Percentiles rank a stretch among this genome's conserved stretches.
Conservation (phyloP, 2,329 filamentous ascomycete genomes). For the Cercospora canescens region DNA sequence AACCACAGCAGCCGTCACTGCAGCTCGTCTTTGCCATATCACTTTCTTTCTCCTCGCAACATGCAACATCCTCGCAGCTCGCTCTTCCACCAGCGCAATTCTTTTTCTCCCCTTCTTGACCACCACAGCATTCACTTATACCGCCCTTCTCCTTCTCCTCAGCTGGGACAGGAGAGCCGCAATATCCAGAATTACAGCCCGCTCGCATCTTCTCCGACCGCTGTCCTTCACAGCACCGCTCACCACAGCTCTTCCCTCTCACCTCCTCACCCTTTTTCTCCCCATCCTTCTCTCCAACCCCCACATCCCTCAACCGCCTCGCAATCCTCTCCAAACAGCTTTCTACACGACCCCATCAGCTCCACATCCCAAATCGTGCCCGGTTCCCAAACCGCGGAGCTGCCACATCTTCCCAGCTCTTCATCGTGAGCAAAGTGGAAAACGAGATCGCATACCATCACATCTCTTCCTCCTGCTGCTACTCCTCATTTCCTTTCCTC, state of each 20-base stretch:
- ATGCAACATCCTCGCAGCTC: not conserved
- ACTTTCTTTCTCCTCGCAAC: not conserved
- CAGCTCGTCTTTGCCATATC: not conserved
- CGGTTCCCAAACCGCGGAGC: too few species aligned
- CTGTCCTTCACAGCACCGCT: not conserved
- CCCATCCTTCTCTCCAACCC: too few species aligned
- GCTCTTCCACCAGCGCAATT: not conserved
- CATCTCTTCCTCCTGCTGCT: not conserved
- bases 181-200: not conserved
- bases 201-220: not conserved
- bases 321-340: not conserved
- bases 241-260: not conserved
- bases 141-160: not conserved
- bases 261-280: not conserved
- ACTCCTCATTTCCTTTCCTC: not conserved
- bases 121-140: not conserved
- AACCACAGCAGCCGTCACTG: not conserved
- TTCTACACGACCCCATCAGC: not conserved
- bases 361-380: too few species aligned
- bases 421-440: not conserved
- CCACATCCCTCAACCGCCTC: not conserved
- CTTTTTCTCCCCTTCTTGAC: not conserved
- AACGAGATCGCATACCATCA: not conserved
- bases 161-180: too few species aligned
- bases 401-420: too few species aligned